These are phyloP conservation scores for Aureobasidium musti DNA, from an alignment of 2,329 filamentous ascomycete genomes.

Conservation along the genomic window DNA sequence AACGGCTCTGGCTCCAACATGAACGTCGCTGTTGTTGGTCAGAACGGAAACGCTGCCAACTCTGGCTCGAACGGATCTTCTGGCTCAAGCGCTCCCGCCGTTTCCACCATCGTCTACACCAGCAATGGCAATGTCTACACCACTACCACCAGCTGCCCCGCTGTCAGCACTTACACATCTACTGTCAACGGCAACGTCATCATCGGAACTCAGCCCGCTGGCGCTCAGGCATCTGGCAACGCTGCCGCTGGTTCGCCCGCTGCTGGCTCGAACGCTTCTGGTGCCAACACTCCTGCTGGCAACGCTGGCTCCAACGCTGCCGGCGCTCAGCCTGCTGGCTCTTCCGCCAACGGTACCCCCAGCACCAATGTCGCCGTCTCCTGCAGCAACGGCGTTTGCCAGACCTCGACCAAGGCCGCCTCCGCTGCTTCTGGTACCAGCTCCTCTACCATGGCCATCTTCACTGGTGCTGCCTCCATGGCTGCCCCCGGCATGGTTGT, in stretches of 20 bases:
- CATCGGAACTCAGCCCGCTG: background rate
- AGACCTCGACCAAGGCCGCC: constrained; percentile 2
- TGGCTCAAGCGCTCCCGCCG: background rate
- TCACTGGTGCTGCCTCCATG: constrained; percentile 26
- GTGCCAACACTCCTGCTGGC: background rate
- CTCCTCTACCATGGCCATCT: constrained; percentile 6
- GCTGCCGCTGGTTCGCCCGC: too few relatives aligned
- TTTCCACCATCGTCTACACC: constrained; percentile 9
- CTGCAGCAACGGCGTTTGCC: constrained; percentile 1
- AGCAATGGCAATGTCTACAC: constrained; percentile 4
- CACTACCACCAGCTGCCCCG: constrained; percentile 20
- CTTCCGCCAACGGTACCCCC: background rate
- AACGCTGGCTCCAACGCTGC: background rate
- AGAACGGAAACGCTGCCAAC: constrained; percentile 4
- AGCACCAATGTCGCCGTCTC: constrained; percentile 6
- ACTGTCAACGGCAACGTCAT: background rate
- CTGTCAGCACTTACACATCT: background rate
- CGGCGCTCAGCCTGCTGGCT: background rate
- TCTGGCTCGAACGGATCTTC: background rate
- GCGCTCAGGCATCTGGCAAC: background rate
- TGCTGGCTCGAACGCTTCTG: background rate
- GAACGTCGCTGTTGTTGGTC: background rate
- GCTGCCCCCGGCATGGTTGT: background rate
- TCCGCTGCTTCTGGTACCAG: background rate
- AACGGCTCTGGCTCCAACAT: background rate